Evolutionary conservation across 306 rosid genomes (phyloP).

Genomic region (Pyrus bretschneideri): DNA sequence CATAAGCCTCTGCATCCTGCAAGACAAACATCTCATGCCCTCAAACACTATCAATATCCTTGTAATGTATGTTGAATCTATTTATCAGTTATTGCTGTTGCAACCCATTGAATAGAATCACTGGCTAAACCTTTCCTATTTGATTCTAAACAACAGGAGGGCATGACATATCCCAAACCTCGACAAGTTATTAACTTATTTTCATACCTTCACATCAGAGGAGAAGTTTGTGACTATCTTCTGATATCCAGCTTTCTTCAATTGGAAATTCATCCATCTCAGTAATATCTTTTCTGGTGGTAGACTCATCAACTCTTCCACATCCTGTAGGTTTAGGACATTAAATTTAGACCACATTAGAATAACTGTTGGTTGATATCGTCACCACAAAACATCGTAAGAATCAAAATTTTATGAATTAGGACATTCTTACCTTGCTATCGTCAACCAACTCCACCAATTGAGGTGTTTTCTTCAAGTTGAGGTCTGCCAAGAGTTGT

Average conservation of each 20-base stretch:
- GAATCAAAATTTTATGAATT: conserved; percentile 8
- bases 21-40: neutral
- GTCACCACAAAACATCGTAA: neutral
- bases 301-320: conserved; percentile 91
- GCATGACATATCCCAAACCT: neutral
- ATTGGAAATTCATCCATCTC: conserved; percentile 95
- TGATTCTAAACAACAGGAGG: neutral
- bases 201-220: conserved; percentile 80
- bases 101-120: neutral
- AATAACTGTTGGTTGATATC: neutral
- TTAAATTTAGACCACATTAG: conserved; percentile 22
- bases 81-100: neutral
- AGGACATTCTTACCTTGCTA: conserved; percentile 48
- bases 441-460: conserved; percentile 88
- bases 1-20: conserved; percentile 96
- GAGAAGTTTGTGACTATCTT: conserved; percentile 82
- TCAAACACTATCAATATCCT: neutral
- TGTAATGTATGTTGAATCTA: neutral
- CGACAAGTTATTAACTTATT: neutral
- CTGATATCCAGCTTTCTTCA: conserved; percentile 75
- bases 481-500: conserved; percentile 93
- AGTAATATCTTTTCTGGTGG: conserved; percentile 94
- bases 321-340: conserved; percentile 52
- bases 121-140: neutral
- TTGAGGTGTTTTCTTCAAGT: conserved; percentile 95